Conservation (phyloP, 805 yeast species). For the Blastobotrys peoriensis region DNA sequence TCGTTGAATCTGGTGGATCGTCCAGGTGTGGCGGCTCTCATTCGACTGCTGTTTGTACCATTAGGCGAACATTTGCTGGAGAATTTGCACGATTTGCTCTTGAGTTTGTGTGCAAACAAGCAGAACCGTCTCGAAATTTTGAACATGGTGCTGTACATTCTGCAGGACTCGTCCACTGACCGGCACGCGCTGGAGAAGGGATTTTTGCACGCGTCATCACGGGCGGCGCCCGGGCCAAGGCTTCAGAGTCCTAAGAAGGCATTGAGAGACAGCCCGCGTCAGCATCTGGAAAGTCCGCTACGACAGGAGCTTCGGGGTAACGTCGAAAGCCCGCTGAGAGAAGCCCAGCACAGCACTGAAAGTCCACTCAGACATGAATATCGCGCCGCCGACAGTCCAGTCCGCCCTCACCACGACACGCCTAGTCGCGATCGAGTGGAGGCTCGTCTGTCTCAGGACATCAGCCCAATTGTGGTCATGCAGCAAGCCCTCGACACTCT, state of each 20-base stretch:
- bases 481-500: conserved; percentile 72
- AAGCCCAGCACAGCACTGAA: background rate
- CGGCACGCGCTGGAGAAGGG: conserved; percentile 56
- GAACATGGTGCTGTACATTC: conserved; percentile 56
- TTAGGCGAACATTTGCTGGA: conserved; percentile 55
- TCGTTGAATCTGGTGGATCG: conserved; percentile 65
- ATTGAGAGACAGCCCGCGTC: background rate
- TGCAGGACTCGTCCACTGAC: conserved; percentile 69
- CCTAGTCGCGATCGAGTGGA: too few relatives aligned
- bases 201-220: conserved; percentile 49
- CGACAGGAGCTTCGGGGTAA: background rate
- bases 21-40: conserved; percentile 65
- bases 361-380: too few relatives aligned
- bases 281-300: background rate
- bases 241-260: background rate
- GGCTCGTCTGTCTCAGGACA: conserved; percentile 35
- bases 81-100: conserved; percentile 56
- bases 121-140: conserved; percentile 73
- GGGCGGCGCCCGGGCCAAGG: conserved; percentile 32
- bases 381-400: too few relatives aligned
- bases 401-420: too few relatives aligned
- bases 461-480: conserved; percentile 66
- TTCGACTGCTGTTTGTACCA: conserved; percentile 68
- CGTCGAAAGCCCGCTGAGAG: background rate
- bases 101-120: conserved; percentile 64